Conservation (phyloP, 2,329 filamentous ascomycete genomes). For the Rachicladosporium sp. region DNA sequence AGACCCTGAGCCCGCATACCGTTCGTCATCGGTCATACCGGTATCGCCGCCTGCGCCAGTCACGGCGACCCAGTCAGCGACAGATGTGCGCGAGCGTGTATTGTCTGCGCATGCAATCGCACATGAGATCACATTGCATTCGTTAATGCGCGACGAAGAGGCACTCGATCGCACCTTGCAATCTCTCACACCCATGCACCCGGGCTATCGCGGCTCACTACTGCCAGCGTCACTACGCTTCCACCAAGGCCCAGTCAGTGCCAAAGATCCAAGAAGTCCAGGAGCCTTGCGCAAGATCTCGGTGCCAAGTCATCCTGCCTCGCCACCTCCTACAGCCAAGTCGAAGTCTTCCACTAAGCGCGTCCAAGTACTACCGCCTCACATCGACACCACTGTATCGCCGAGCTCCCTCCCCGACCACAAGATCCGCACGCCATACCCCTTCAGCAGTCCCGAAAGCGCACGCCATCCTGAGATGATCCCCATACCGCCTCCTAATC, state of each 20-base stretch:
- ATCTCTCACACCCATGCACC: constrained; percentile 8
- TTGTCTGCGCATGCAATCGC: constrained; percentile 17
- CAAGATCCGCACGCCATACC: constrained; percentile 23
- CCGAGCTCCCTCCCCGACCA: constrained; percentile 14
- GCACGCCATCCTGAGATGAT: too few relatives aligned
- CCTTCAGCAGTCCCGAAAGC: constrained; percentile 6
- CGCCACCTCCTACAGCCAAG: neutral
- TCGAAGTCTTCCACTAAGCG: constrained; percentile 10
- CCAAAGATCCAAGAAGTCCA: constrained; percentile 14
- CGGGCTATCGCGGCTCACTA: constrained; percentile 10
- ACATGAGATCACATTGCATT: constrained; percentile 22
- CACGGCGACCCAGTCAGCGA: constrained; percentile 16
- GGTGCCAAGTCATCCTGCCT: neutral
- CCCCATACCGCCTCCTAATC: neutral
- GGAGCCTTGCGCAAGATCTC: constrained; percentile 5
- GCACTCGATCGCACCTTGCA: constrained; percentile 11
- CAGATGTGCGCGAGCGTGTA: too few relatives aligned
- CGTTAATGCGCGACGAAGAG: constrained; percentile 19
- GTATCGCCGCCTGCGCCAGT: constrained; percentile 3
- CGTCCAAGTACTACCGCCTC: constrained; percentile 22
- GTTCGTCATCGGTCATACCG: constrained; percentile 5
- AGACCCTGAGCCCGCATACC: constrained; percentile 5
- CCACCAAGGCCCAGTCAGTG: neutral
- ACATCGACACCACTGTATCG: constrained; percentile 18
- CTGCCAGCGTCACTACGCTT: constrained; percentile 12